These are phyloP conservation scores for Penstemon newberryi DNA, from an alignment of 257 asterid species.

Conservation along the genomic window DNA sequence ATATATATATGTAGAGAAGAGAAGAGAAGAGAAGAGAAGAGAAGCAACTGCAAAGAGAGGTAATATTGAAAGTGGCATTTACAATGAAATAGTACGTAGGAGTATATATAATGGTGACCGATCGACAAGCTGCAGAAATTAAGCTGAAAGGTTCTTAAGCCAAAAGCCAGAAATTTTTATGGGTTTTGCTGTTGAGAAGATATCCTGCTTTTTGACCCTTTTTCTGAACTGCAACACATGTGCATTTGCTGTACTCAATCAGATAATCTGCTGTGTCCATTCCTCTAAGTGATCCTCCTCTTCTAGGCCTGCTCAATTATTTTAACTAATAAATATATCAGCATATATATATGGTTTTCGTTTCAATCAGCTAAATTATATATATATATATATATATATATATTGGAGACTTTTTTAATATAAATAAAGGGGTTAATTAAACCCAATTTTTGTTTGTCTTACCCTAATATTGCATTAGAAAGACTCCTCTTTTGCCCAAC, in stretches of 20 bases:
- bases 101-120: too few relatives aligned
- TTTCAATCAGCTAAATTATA: too few relatives aligned
- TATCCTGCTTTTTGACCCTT: slow-evolving; percentile 73
- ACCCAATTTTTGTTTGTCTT: slow-evolving; percentile 4
- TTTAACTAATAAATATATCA: too few relatives aligned
- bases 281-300: slow-evolving; percentile 57
- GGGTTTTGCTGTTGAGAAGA: slow-evolving; percentile 66
- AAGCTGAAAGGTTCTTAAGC: slow-evolving; percentile 34
- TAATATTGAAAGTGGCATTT: too few relatives aligned
- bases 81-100: too few relatives aligned
- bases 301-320: slow-evolving; percentile 36
- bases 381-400: too few relatives aligned
- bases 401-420: too few relatives aligned
- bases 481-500: slow-evolving; percentile 62
- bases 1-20: too few relatives aligned
- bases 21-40: too few relatives aligned
- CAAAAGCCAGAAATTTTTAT: slow-evolving; percentile 77
- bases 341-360: too few relatives aligned
- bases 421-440: background rate
- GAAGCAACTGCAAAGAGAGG: too few relatives aligned
- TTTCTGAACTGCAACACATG: slow-evolving; percentile 75
- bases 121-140: too few relatives aligned
- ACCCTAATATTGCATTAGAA: slow-evolving; percentile 67
- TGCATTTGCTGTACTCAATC: slow-evolving; percentile 76
- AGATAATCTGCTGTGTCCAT: slow-evolving; percentile 65